A percentile compares a stretch with the other conserved stretches of the same genome.
Evolutionary conservation across 2,329 filamentous ascomycete species (phyloP).

Genomic region (Stachybotrys elegans): DNA sequence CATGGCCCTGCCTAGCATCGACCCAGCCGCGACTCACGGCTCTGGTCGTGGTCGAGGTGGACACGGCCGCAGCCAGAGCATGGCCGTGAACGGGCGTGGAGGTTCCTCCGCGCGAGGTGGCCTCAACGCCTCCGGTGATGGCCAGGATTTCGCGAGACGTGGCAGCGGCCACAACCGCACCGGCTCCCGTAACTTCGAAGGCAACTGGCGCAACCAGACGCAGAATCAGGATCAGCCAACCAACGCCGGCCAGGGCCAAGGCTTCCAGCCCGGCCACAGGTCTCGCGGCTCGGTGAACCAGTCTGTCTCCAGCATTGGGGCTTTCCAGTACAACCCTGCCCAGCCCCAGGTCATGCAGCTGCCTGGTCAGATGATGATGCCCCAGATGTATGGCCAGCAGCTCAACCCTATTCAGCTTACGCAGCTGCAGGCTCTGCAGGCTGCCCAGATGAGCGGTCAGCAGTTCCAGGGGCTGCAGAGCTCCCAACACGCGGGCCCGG

Average conservation of each 20-base stretch:
- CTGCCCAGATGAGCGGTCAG: constrained; percentile 76
- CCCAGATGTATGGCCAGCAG: constrained; percentile 82
- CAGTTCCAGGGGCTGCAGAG: constrained; percentile 62
- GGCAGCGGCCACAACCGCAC: constrained; percentile 77
- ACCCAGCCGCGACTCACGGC: constrained; percentile 31
- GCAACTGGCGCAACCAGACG: constrained; percentile 88
- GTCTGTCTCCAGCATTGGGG: constrained; percentile 76
- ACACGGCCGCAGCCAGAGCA: constrained; percentile 82
- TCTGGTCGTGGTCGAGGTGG: constrained; percentile 51
- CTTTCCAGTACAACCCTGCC: constrained; percentile 76
- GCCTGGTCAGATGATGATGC: constrained; percentile 80
- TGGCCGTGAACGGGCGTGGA: constrained; percentile 71
- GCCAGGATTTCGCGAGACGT: constrained; percentile 66
- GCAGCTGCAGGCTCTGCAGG: constrained; percentile 89
- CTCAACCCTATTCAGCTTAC: constrained; percentile 83
- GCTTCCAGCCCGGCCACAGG: constrained; percentile 91
- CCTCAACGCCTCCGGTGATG: constrained; percentile 43
- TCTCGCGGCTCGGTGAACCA: constrained; percentile 78
- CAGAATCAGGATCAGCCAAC: constrained; percentile 55
- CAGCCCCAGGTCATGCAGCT: constrained; percentile 87
- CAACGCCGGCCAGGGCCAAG: constrained; percentile 51
- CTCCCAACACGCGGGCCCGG: constrained; percentile 67
- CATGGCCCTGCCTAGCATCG: constrained; percentile 22
- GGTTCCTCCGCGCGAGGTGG: constrained; percentile 65
- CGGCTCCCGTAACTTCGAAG: constrained; percentile 89